These are phyloP conservation scores for Pilatotrama ljubarskyi DNA, from an alignment of 768 basidiomycete species.

Conservation along the genomic window DNA sequence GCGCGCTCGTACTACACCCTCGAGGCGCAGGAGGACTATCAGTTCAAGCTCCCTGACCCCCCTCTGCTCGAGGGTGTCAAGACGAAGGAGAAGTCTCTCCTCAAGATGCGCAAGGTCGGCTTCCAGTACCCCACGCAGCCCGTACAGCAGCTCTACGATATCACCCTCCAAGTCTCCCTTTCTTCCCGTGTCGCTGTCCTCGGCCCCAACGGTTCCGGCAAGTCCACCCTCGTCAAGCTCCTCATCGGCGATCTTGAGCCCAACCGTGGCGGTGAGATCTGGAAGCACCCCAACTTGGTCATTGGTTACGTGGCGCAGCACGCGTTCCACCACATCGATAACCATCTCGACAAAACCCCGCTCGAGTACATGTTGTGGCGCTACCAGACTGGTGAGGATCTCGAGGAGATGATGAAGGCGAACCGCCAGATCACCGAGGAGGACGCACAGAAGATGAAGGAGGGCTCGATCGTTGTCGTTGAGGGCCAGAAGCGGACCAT, in stretches of 20 bases:
- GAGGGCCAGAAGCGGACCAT: slow-evolving; percentile 96
- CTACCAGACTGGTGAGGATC: slow-evolving; percentile 98
- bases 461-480: slow-evolving; percentile 79
- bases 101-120: slow-evolving; percentile 97
- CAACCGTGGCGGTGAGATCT: slow-evolving; percentile 95
- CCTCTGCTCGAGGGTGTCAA: slow-evolving; percentile 99
- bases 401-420: slow-evolving; percentile 95
- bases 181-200: slow-evolving; percentile 98
- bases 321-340: slow-evolving; percentile 99
- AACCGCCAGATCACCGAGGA: slow-evolving; percentile 83
- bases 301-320: slow-evolving; percentile 99
- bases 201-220: slow-evolving; percentile 98
- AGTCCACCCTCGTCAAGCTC: slow-evolving; percentile 95
- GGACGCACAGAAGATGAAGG: slow-evolving; percentile 95
- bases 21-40: slow-evolving; percentile 94
- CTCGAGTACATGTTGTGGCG: slow-evolving; percentile 99
- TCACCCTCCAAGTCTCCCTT: slow-evolving; percentile 94
- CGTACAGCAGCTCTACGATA: slow-evolving; percentile 90
- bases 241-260: slow-evolving; percentile 96
- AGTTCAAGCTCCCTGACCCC: slow-evolving; percentile 96
- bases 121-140: slow-evolving; percentile 92
- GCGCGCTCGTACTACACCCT: slow-evolving; percentile 98
- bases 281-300: slow-evolving; percentile 99
- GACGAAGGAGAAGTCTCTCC: slow-evolving; percentile 96
- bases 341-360: slow-evolving; percentile 98